Evolutionary conservation across 805 yeast genomes (phyloP).

Genomic region (Brettanomyces bruxellensis): DNA sequence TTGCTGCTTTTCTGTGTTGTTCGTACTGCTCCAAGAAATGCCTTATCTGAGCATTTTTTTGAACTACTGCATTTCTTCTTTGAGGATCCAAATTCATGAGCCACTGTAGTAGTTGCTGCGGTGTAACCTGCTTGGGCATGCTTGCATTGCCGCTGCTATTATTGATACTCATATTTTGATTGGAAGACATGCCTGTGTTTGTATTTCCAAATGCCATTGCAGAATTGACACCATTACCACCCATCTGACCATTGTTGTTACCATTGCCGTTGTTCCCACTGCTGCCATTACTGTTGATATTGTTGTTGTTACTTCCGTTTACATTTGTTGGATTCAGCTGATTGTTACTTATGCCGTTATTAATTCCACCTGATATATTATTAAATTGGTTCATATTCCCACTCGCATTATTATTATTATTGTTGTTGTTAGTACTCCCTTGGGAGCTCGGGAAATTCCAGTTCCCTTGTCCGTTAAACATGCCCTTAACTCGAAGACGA

Average conservation of each 20-base stretch:
- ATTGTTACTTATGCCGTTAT: too few species aligned
- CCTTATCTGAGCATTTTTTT: slow-evolving; percentile 27
- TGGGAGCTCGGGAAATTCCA: neutral
- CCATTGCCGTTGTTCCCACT: too few species aligned
- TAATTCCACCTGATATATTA: too few species aligned
- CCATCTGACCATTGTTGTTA: too few species aligned
- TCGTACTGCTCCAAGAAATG: slow-evolving; percentile 25
- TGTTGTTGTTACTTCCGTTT: too few species aligned
- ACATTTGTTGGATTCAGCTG: too few species aligned
- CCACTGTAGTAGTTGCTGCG: slow-evolving; percentile 23
- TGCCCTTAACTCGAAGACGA: neutral
- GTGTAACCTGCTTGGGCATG: slow-evolving; percentile 1
- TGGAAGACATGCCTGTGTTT: too few species aligned
- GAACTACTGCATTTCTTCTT: slow-evolving; percentile 23
- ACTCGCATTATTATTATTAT: too few species aligned
- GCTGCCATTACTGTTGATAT: too few species aligned
- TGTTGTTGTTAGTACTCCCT: neutral
- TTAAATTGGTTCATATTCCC: too few species aligned
- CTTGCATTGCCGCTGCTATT: neutral
- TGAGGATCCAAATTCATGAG: slow-evolving; percentile 28
- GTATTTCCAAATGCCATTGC: too few species aligned
- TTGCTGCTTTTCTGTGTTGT: slow-evolving; percentile 22
- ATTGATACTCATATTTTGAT: neutral
- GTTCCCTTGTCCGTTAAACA: slow-evolving; percentile 1
- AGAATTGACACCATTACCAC: too few species aligned